Base-by-base conservation (phyloP, 2,329 filamentous ascomycete genomes). In the Colletotrichum graminicola region DNA sequence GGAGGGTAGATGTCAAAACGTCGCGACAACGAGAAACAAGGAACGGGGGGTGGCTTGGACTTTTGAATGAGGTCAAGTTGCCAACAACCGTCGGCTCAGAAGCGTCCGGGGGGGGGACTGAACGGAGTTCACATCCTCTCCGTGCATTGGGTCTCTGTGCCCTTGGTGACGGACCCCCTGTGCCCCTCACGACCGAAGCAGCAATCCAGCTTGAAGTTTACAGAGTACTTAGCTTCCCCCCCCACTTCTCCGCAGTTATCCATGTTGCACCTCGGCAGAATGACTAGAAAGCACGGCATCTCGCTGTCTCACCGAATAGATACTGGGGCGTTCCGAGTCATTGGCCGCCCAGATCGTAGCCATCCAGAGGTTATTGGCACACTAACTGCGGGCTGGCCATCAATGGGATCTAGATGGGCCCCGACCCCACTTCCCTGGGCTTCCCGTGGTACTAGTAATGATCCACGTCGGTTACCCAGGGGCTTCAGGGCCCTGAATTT, bases 171-270 rank as follows among this genome's bases (percentile, higher is more conserved):
- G 61, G 68, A 59, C 68, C 57, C 39, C 51, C 36, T 55, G 57
- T 34, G 36, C 26, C 62, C 34, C 34, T 52, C 47, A 55, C 59
- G 47, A 23, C 63, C 39, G 52, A 60, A 62, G 52, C 52, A 64
- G 60, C 45, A 34, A 39, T 41, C 52, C 68, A 52, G 55, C 68
- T 71, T 71, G 59, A 65, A 68, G 51, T 36, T 5, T 51, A 26
- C 47, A 14, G 6, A 29, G 62, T 54, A 63, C 4, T 39, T 47
- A 63, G 65, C 54, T 63, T 68, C 54, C 65, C 59, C 68, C 68
- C 59, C 68, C 68, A 71, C 68, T 63, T 71, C 68, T 71, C 68
- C 68, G 68, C 68, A 71, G 49, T 68, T 71, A 45, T 63, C 68
- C 39, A 52, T 51, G 59, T 43, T 54, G 59, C 59, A 71, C 65